These are phyloP conservation scores for Fusarium luffae DNA, from an alignment of 2,329 filamentous ascomycete genomes.

Conservation along the genomic window DNA sequence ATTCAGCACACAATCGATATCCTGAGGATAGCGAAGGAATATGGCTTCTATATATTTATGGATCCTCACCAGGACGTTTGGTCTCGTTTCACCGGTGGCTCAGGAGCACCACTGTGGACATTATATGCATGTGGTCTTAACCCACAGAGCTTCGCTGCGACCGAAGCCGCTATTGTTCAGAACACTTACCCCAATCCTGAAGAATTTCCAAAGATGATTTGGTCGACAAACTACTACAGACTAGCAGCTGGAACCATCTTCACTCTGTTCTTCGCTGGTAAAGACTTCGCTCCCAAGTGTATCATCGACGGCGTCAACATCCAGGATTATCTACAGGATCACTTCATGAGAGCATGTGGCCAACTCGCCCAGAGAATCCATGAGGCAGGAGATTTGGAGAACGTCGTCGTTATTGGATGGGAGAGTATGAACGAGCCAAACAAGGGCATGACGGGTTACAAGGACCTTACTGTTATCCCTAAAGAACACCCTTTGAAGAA, in stretches of 20 bases:
- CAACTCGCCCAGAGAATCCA: conserved; percentile 87
- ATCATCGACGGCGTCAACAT: conserved; percentile 96
- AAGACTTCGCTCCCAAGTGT: conserved; percentile 93
- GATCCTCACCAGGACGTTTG: conserved; percentile 99
- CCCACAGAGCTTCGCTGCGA: conserved; percentile 83
- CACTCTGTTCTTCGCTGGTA: conserved; percentile 91
- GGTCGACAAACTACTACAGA: conserved; percentile 96
- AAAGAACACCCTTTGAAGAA: conserved; percentile 91
- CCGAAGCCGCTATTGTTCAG: conserved; percentile 92
- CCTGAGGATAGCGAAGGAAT: conserved; percentile 83
- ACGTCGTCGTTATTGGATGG: conserved; percentile 92
- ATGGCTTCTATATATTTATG: conserved; percentile 98
- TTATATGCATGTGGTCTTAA: conserved; percentile 93
- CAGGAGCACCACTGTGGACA: conserved; percentile 97
- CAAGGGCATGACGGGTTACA: conserved; percentile 84
- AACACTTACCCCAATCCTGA: conserved; percentile 90
- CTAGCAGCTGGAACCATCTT: conserved; percentile 91
- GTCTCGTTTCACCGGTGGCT: conserved; percentile 94
- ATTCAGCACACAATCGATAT: conserved; percentile 91
- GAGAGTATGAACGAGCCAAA: conserved; percentile 97
- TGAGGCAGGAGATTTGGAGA: conserved; percentile 88
- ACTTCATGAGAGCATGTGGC: conserved; percentile 82
- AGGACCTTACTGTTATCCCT: conserved; percentile 84
- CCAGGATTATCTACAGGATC: conserved; percentile 90
- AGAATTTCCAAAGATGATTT: conserved; percentile 97